Conservation (phyloP, 345 rosid genomes). For the Kernera saxatilis region DNA sequence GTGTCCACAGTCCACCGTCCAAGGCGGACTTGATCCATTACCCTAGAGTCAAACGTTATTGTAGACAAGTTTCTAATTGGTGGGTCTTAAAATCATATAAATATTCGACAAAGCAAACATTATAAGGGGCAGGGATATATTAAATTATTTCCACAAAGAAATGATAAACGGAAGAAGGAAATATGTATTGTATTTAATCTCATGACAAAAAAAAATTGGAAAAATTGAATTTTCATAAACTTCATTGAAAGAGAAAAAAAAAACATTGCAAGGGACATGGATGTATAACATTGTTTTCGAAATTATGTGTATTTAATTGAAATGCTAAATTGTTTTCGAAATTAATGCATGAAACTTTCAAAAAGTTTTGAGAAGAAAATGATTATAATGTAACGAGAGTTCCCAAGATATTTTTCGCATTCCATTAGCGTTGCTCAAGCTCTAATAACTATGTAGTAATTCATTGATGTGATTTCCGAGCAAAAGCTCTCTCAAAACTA, state of each 20-base stretch:
- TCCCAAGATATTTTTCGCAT: not conserved
- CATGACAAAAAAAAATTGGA: too few species aligned
- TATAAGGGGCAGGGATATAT: not conserved
- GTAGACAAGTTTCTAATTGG: too few species aligned
- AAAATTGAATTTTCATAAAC: too few species aligned
- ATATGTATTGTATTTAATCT: too few species aligned
- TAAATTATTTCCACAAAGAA: not conserved
- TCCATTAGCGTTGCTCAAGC: slow-evolving; percentile 4
- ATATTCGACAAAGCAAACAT: not conserved
- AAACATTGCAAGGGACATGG: too few species aligned
- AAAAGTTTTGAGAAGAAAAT: slow-evolving; percentile 6
- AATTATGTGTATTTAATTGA: not conserved
- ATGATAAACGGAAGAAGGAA: not conserved
- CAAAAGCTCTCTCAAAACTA: not conserved
- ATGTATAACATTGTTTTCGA: too few species aligned
- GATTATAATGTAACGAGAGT: slow-evolving; percentile 13
- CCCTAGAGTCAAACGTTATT: too few species aligned
- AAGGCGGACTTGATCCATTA: too few species aligned
- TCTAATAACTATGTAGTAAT: not conserved
- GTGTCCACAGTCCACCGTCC: too few species aligned
- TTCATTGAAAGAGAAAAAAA: too few species aligned
- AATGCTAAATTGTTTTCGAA: not conserved
- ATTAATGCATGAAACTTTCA: not conserved
- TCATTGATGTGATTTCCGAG: slow-evolving; percentile 11
- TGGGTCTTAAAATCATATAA: not conserved